These are phyloP conservation scores for Pistacia atlantica DNA, from an alignment of 345 rosid genomes.

Conservation along the genomic window DNA sequence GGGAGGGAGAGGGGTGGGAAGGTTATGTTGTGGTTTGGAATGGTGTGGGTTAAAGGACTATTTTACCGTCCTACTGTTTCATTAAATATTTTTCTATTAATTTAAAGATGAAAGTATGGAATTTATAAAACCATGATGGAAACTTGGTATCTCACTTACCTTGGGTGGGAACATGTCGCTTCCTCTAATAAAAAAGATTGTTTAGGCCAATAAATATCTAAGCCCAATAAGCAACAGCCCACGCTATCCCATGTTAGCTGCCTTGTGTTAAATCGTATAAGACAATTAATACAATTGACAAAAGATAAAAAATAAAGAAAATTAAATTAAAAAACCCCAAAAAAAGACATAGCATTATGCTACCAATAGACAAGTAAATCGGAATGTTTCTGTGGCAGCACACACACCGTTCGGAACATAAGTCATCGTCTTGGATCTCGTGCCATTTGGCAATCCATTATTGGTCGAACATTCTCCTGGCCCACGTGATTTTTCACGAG, in stretches of 20 bases:
- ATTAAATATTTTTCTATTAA: too few species aligned
- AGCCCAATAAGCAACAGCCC: neutral
- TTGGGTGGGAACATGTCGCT: too few species aligned
- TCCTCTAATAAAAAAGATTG: too few species aligned
- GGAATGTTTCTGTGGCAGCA: neutral
- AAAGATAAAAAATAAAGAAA: neutral
- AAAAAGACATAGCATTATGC: neutral
- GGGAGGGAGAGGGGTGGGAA: too few species aligned
- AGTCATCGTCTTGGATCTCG: neutral
- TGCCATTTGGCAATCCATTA: neutral
- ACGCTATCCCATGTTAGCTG: neutral
- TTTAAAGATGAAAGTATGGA: too few species aligned
- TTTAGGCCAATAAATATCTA: neutral
- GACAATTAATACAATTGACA: neutral
- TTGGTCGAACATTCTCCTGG: neutral
- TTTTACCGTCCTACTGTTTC: too few species aligned
- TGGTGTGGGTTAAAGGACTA: too few species aligned
- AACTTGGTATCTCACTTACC: too few species aligned
- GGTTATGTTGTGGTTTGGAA: too few species aligned
- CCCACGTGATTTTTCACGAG: constrained; percentile 7
- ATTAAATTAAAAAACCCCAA: neutral
- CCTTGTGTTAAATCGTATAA: neutral
- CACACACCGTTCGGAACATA: neutral
- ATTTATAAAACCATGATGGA: too few species aligned
- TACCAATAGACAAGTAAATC: neutral